These are phyloP conservation scores for Calonectria pseudoreteaudii DNA, from an alignment of 2,329 filamentous ascomycete species.

Conservation along the genomic window DNA sequence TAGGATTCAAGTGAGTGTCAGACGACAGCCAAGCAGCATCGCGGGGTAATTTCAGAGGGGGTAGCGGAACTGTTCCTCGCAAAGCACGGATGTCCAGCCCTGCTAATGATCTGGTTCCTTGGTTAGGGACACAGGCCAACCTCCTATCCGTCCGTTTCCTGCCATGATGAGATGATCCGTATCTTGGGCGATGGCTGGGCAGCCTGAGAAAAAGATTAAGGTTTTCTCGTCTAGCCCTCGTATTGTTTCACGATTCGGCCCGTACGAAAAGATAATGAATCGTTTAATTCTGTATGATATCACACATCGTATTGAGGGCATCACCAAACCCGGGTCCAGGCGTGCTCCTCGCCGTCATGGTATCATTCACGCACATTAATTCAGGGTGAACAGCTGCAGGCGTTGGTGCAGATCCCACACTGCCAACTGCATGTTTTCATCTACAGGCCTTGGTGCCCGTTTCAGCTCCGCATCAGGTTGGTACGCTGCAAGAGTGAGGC, in stretches of 20 bases:
- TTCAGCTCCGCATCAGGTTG: slow-evolving; percentile 13
- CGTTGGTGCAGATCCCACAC: not conserved
- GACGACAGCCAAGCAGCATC: slow-evolving; percentile 8
- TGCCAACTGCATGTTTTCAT: not conserved
- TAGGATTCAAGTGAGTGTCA: slow-evolving; percentile 11
- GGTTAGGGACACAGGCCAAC: not conserved
- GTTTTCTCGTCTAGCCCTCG: not conserved
- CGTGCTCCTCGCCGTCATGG: not conserved
- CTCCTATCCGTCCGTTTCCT: not conserved
- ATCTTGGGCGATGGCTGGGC: not conserved
- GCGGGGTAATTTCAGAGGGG: slow-evolving; percentile 14
- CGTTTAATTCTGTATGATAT: not conserved
- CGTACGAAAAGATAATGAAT: not conserved
- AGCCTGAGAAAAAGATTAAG: not conserved
- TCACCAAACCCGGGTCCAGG: not conserved
- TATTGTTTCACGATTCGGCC: slow-evolving; percentile 3
- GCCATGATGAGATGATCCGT: not conserved
- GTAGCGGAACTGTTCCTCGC: slow-evolving; percentile 7
- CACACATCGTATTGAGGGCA: not conserved
- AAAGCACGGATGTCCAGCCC: not conserved
- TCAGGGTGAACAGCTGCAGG: not conserved
- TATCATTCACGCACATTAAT: not conserved
- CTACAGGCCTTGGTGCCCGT: not conserved
- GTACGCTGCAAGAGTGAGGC: not conserved
- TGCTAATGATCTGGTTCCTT: slow-evolving; percentile 2